phyloP scores from a whole-genome alignment of 75 land plant species.

The Ceratopteris richardii region DNA sequence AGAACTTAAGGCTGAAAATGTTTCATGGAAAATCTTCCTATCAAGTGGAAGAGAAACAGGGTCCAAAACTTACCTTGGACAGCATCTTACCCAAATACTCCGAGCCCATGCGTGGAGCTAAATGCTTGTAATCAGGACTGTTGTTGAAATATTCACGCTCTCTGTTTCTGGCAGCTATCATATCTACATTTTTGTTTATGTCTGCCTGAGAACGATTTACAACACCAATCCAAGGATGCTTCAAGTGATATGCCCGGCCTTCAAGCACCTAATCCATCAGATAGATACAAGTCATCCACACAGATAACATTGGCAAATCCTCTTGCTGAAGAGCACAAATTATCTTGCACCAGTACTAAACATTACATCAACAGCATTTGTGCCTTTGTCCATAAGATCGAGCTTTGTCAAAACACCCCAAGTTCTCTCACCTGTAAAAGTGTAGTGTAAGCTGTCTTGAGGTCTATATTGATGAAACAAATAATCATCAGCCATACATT shows the following conservation, averaged over 20 bases:
- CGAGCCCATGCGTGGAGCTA: conserved; percentile 74
- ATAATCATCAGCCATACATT: too few relatives aligned
- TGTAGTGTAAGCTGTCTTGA: background rate
- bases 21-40: too few relatives aligned
- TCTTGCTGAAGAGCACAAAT: background rate
- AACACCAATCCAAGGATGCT: conserved; percentile 87
- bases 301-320: conserved; percentile 1
- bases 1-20: too few relatives aligned
- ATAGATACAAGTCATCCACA: conserved; percentile 26
- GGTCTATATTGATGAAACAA: background rate
- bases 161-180: conserved; percentile 59
- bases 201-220: conserved; percentile 90
- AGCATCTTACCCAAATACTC: conserved; percentile 82
- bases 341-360: background rate
- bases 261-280: conserved; percentile 62
- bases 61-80: conserved; percentile 38
- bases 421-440: conserved; percentile 64
- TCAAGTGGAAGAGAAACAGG: too few relatives aligned
- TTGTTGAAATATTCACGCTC: conserved; percentile 69
- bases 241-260: conserved; percentile 68
- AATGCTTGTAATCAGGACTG: conserved; percentile 72
- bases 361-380: conserved; percentile 69
- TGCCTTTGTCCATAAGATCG: conserved; percentile 90
- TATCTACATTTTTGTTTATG: conserved; percentile 83
- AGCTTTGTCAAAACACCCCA: conserved; percentile 87